Base-by-base conservation (phyloP, 768 basidiomycete species). In the Tephrocybe sp. region DNA sequence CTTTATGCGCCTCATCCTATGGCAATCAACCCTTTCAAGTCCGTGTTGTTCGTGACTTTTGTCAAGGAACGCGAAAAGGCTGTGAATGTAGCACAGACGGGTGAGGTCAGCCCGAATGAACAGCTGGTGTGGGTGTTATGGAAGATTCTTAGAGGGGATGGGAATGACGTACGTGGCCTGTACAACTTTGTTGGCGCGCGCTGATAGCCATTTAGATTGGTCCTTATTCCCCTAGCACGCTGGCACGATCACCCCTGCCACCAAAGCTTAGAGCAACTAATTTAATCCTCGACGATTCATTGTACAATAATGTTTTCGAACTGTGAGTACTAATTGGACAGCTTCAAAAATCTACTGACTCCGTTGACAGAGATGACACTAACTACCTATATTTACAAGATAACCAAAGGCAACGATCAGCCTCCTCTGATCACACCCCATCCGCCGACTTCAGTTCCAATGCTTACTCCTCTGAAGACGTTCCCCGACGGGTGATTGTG, bases 51-150 rank as follows among this genome's bases (percentile, higher is more conserved):
- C 62, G 75, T 78, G 55, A 82, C 84, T 5, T 90, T 90, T 62
- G 62, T 79, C 33, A 81, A 76, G 63, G 89, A 91, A 69, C 74
- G 86, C 59, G 81, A 83, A 59, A 71, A 74, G 60, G 86, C 88
- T 18, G 69, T 79, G 43, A 69, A 62, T 44, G 64, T 81, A 45
- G 71, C 84, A n/a, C 72, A 73, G 28, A 65, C 70, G 15, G 73
- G 74, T n/a, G 74, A 70, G 17, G 75, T 78, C 23, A 74, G 75
- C 52, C 75, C 80, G 45, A 88, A 83, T 64, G 88, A 90, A 62
- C 89, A 89, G 60, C 71, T 91, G 43, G 86, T 90, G 33, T 91
- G 89, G 88, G 89, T 91, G 38, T 73, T 91, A 53, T 91, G 88
- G 88, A 91, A 91, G 70, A 87, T 91, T 50, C 70, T 91, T 48